Base-by-base conservation (phyloP, 805 yeast genomes). In the Candida tammaniensis region DNA sequence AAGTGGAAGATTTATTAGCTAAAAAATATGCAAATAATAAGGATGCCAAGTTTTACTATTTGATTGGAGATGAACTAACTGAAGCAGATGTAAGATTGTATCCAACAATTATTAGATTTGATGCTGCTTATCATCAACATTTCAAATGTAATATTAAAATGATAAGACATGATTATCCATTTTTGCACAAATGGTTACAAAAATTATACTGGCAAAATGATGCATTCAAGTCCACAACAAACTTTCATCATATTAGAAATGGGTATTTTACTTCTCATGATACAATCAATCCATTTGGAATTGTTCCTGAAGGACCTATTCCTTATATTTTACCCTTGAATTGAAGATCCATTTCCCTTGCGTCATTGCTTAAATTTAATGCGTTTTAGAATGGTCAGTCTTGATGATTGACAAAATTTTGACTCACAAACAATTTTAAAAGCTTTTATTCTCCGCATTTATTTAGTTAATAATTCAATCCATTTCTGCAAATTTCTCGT, bases 41-140 rank as follows among this genome's bases (percentile, higher is more conserved):
- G 19, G 46, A 51, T 37, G 42, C 49, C 31, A 49, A 41, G 49
- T 36, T 17, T 17, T 36, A 27, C 17, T 64, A 55, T 53, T 57
- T 87, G 31, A 51, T 78, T 5, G 89, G 89, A 5, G 69, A 78
- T 36, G 64, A 59, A 28, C 61, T 91, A 33, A 88, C 96, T 2
- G 96, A 91, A 63, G 94, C 94, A 5, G 98, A 91, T 57, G 70
- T 91, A 38, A 72, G 97, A 44, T 73, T 91, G 31, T 91, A 66
- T 65, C 78, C 96, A 16, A 89, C 98, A 3, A 80, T 91, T 38
- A 70, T 87, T 27, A 77, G 98, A 49, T 89, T 91, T 52, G 98
- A 89, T 57, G 84, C 94, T 1, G 95, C 88, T 15, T 89, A 91
- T 54, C 91, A 83, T 35, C 96, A 88, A 59, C 97, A 89, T 59